Evolutionary conservation across 2,329 filamentous ascomycete genomes (phyloP).

Genomic region (Immersiporthe knoxdaviesiana): DNA sequence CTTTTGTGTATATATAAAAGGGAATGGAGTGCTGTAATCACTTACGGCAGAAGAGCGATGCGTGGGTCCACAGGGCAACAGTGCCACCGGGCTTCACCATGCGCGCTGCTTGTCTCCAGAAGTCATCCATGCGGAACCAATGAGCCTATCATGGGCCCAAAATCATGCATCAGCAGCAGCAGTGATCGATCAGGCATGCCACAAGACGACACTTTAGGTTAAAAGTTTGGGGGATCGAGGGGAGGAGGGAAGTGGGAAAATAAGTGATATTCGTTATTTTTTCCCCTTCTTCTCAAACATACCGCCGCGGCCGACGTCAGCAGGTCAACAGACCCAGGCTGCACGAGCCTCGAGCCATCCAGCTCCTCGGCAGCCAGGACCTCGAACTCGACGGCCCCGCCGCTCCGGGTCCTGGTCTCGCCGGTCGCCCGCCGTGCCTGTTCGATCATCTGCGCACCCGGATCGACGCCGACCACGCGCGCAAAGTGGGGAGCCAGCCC

Average conservation of each 20-base stretch:
- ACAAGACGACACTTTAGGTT: too few relatives aligned
- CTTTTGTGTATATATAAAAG: background rate
- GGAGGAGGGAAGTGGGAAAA: too few relatives aligned
- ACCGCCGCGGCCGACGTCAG: constrained; percentile 35
- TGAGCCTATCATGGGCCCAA: constrained; percentile 43
- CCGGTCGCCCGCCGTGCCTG: constrained; percentile 33
- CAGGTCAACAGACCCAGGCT: constrained; percentile 34
- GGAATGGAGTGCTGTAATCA: background rate
- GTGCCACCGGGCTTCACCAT: constrained; percentile 53
- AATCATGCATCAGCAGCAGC: background rate
- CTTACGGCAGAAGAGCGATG: constrained; percentile 35
- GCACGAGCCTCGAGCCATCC: constrained; percentile 28
- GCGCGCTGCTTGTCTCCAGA: constrained; percentile 48
- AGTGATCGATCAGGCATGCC: background rate
- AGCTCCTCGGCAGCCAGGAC: constrained; percentile 35
- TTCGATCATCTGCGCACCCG: constrained; percentile 36
- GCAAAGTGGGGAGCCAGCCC: constrained; percentile 35
- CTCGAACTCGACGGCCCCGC: constrained; percentile 32
- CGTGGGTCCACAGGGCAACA: constrained; percentile 48
- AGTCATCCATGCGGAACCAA: constrained; percentile 54
- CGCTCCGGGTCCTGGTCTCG: constrained; percentile 31
- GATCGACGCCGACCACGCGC: constrained; percentile 35
- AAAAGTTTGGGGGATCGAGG: too few relatives aligned
- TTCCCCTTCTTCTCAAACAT: too few relatives aligned
- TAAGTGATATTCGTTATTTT: too few relatives aligned